Conservation (phyloP, 768 basidiomycete species). For the Amyloporia xantha region DNA sequence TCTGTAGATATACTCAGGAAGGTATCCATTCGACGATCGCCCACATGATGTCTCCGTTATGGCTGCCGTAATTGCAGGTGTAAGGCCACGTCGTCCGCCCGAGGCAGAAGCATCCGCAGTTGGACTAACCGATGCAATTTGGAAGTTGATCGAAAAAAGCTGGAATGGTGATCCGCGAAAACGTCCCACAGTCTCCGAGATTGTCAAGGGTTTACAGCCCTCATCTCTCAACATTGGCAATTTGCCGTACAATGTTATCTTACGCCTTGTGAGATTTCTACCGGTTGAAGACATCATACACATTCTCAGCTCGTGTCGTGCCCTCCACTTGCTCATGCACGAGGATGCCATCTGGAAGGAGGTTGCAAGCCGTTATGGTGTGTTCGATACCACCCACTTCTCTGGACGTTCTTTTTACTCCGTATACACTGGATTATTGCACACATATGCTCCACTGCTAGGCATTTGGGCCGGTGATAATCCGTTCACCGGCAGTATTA, state of each 20-base stretch:
- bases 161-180: slow-evolving; percentile 1
- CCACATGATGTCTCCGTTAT: neutral
- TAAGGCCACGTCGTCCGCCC: slow-evolving; percentile 1
- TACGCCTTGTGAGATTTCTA: no score
- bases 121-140: slow-evolving; percentile 1
- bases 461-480: slow-evolving; percentile 16
- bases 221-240: no score
- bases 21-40: neutral
- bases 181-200: neutral
- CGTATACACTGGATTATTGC: slow-evolving; percentile 9
- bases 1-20: slow-evolving; percentile 2
- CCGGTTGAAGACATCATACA: slow-evolving; percentile 11
- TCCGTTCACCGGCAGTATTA: slow-evolving; percentile 12
- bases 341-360: slow-evolving; percentile 13
- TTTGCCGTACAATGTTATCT: no score
- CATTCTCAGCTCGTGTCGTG: slow-evolving; percentile 10
- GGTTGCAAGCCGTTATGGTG: slow-evolving; percentile 7
- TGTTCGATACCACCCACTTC: slow-evolving; percentile 7
- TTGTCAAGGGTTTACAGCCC: neutral
- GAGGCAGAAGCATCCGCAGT: neutral
- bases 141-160: slow-evolving; percentile 5
- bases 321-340: neutral
- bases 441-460: slow-evolving; percentile 13
- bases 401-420: slow-evolving; percentile 12
- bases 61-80: neutral